These are phyloP conservation scores for Scedosporium apiospermum DNA, from an alignment of 2,329 filamentous ascomycete genomes.

Conservation along the genomic window DNA sequence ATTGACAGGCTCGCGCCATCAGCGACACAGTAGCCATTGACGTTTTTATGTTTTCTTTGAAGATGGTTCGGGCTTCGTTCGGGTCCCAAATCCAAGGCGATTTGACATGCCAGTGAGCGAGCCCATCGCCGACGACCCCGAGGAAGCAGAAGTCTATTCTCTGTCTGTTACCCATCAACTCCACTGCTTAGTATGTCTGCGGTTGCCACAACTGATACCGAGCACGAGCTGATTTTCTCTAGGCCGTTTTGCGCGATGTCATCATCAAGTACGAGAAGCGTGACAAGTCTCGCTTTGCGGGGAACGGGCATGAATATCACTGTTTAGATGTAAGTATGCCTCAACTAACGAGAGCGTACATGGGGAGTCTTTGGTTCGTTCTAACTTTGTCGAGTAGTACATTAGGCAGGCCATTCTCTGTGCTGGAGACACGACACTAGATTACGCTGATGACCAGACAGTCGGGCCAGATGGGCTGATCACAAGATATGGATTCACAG, in stretches of 20 bases:
- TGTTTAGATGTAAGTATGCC: neutral
- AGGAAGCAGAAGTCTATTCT: neutral
- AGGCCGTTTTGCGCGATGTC: neutral
- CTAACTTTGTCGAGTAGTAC: neutral
- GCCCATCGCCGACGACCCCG: neutral
- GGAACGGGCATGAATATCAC: neutral
- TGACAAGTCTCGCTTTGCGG: neutral
- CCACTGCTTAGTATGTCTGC: neutral
- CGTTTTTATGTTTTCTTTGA: neutral
- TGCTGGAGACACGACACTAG: neutral
- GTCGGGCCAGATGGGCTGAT: neutral
- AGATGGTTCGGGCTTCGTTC: neutral
- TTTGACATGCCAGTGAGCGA: neutral
- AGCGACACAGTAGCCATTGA: neutral
- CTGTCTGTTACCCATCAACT: neutral
- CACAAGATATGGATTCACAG: neutral
- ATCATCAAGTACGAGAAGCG: neutral
- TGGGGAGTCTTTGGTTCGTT: too few species aligned
- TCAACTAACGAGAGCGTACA: too few species aligned
- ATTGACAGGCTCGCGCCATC: neutral
- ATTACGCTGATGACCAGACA: neutral
- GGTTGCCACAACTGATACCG: neutral
- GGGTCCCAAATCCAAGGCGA: neutral
- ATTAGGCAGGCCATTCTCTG: neutral
- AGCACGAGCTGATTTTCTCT: neutral